Base-by-base conservation (phyloP, 2,329 filamentous ascomycete species). In the Botryosphaeria dothidea region DNA sequence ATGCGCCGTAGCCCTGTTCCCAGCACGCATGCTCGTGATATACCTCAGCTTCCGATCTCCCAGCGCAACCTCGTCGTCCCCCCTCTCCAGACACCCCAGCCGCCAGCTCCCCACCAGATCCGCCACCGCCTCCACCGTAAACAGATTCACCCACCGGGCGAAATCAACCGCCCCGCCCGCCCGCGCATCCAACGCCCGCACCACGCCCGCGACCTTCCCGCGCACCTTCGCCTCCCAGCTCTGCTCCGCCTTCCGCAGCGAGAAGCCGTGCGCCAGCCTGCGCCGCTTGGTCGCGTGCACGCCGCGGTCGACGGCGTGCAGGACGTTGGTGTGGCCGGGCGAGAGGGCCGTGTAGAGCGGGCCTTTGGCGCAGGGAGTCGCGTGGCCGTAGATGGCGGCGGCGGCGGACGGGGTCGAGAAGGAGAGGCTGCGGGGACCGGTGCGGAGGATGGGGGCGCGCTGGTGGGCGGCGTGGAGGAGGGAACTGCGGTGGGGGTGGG, bases 41-140 rank as follows among this genome's bases (percentile, higher is more conserved):
- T n/a, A n/a, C n/a, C n/a, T n/a, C n/a, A n/a, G n/a, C n/a, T n/a
- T n/a, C n/a, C n/a, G n/a, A n/a, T n/a, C n/a, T n/a, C n/a, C n/a
- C n/a, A n/a, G n/a, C n/a, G n/a, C n/a, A n/a, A n/a, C n/a, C 8
- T 75, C 69, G 65, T 85, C 83, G 60, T 80, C 72, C 2, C 84
- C 84, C 23, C 74, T 71, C 49, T 85, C 84, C 2, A 86, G 77
- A 66, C 85, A 82, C 0, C 83, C 81, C 1, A 86, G 77, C n/a
- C 76, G 78, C 61, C 84, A 79, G 0, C 77, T 81, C 0, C 86
- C 75, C 1, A 83, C 84, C 70, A 87, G 86, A 62, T 86, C 82
- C 17, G 82, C 83, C 58, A 86, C 86, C 2, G 83, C 84, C 65
- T 87, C 84, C 15, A 86, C 75, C 0, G 83, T 84, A 71, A 86